Evolutionary conservation across 306 rosid species (phyloP).

Genomic region (Macrotyloma uniflorum): DNA sequence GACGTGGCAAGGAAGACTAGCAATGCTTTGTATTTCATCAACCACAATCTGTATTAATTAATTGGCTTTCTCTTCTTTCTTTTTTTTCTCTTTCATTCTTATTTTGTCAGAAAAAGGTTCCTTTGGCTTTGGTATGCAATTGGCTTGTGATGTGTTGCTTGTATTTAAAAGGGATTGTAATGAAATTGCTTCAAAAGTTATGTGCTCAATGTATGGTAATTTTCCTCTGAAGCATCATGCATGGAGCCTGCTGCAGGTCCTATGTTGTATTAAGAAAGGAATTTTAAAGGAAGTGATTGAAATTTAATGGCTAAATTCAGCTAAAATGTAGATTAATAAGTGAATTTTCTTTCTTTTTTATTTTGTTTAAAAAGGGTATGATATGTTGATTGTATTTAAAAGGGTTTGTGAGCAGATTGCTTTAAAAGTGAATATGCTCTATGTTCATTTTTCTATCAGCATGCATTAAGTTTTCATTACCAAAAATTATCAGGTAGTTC

Average conservation of each 20-base stretch:
- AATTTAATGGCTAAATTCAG: not conserved
- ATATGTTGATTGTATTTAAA: not conserved
- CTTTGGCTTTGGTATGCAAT: not conserved
- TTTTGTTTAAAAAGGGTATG: not conserved
- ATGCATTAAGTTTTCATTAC: not conserved
- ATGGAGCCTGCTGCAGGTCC: not conserved
- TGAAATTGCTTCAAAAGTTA: not conserved
- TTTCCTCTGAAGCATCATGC: not conserved
- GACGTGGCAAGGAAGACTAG: slow-evolving; percentile 48
- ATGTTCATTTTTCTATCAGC: not conserved
- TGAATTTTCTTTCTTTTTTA: not conserved
- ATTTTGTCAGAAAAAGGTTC: not conserved
- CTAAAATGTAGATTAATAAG: not conserved
- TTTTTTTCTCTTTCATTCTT: not conserved
- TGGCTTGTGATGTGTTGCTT: not conserved
- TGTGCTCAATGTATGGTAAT: not conserved
- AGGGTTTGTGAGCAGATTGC: not conserved
- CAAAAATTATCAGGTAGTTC: too few species aligned
- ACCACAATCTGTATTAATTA: slow-evolving; percentile 31
- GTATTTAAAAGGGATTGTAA: not conserved
- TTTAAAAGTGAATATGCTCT: not conserved
- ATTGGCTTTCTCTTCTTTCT: not conserved
- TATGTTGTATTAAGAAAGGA: not conserved
- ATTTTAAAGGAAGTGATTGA: not conserved
- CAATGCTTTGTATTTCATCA: slow-evolving; percentile 59